These are phyloP conservation scores for Lactifluus rugatus DNA, from an alignment of 768 basidiomycete genomes.

Conservation along the genomic window DNA sequence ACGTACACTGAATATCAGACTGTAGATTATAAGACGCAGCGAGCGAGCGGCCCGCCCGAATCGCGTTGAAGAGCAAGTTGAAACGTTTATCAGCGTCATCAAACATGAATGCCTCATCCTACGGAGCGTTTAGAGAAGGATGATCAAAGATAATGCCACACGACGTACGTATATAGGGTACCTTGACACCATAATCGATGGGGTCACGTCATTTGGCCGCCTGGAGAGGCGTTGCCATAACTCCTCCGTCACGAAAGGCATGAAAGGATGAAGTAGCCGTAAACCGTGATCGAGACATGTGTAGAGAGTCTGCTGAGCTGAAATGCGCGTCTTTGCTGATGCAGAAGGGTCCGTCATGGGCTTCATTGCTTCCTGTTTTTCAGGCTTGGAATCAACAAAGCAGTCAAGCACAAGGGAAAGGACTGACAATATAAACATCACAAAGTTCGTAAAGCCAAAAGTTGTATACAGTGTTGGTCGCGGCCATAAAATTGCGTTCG, in stretches of 20 bases:
- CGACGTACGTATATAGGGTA: slow-evolving; percentile 71
- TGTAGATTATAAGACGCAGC: slow-evolving; percentile 87
- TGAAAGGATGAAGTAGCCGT: slow-evolving; percentile 89
- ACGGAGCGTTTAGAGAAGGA: neutral
- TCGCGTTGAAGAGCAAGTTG: slow-evolving; percentile 69
- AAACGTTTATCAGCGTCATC: slow-evolving; percentile 75
- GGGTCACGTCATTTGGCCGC: slow-evolving; percentile 67
- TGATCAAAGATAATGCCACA: neutral
- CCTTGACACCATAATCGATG: slow-evolving; percentile 81
- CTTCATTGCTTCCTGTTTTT: slow-evolving; percentile 91
- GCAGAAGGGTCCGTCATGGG: slow-evolving; percentile 84
- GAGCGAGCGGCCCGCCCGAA: slow-evolving; percentile 74
- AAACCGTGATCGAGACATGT: slow-evolving; percentile 89
- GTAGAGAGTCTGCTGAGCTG: slow-evolving; percentile 93
- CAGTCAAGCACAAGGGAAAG: neutral
- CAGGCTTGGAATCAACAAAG: neutral
- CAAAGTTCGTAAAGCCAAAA: slow-evolving; percentile 99
- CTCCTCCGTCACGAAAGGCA: slow-evolving; percentile 99
- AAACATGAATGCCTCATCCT: slow-evolving; percentile 49
- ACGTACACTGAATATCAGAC: slow-evolving; percentile 69
- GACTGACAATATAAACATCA: slow-evolving; percentile 90
- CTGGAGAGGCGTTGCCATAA: slow-evolving; percentile 94
- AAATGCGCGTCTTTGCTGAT: slow-evolving; percentile 50
- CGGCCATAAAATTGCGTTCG: slow-evolving; percentile 87
- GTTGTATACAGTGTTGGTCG: slow-evolving; percentile 75